Base-by-base conservation (phyloP, 1,284 basidiomycete species). In the Phellopilus nigrolimitatus region DNA sequence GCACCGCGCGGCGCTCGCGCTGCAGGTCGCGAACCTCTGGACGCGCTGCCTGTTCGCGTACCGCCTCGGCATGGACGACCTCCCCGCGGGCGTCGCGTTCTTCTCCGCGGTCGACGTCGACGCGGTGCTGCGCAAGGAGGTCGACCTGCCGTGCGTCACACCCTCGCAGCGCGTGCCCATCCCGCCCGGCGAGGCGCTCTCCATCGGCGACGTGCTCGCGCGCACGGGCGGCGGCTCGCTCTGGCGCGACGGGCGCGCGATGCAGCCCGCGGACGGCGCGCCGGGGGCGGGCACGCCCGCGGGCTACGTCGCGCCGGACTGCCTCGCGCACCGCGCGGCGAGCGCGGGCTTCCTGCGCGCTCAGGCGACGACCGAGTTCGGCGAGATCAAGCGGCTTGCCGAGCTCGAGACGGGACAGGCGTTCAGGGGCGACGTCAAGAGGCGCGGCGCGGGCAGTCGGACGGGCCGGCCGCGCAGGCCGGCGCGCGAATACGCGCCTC, bases 41-140 rank as follows among this genome's bases (percentile, higher is more conserved):
- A 99, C 95, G 3, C 78, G 95, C 10, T 82, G 86, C 49, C 68
- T 97, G 66, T 98, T 99, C 68, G 90, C 94, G 2, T 95, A 84
- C 69, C 91, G 84, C 64, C 76, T 99, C 17, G 93, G 95, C 10
- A 93, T 99, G 83, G 91, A 94, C 63, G 91, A 98, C 64, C 75
- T 99, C 13, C 97, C 95, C 0, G 91, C 97, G 64, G 87, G 89
- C 21, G 84, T 94, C 10, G 93, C 94, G 0, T 99, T 97, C 73
- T 99, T 99, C 72, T 97, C 94, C 0, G 91, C 91, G 0, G 95
- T 99, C 34, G 97, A 99, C 63, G 74, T 98, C 24, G 97, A 99
- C 67, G 75, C 78, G 38, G 88, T 97, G 1, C 74, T 98, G 44
- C 79, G 95, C 25, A 99, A 99, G 68, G 97, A 99, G 68, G 93